Conservation (phyloP, 306 rosid genomes). For the Herpetospermum pedunculosum region DNA sequence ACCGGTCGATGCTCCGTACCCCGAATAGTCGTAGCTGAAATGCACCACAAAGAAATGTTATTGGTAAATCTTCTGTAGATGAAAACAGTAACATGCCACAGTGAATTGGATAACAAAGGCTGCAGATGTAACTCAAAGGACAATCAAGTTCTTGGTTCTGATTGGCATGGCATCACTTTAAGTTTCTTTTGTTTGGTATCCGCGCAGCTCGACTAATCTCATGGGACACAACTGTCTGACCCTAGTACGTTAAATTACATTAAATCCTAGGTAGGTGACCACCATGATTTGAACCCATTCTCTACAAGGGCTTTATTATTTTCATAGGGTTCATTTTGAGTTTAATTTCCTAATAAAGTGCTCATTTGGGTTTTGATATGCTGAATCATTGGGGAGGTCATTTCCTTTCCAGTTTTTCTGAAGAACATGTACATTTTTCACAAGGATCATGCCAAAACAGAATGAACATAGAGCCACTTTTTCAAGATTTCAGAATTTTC, state of each 20-base stretch:
- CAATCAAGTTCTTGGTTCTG: not conserved
- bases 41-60: slow-evolving; percentile 10
- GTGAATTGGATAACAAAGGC: not conserved
- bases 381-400: not conserved
- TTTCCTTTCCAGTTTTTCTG: not conserved
- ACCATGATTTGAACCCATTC: too few species aligned
- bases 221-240: too few species aligned
- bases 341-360: not conserved
- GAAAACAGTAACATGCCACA: not conserved
- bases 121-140: not conserved
- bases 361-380: not conserved
- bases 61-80: not conserved
- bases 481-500: slow-evolving; percentile 4
- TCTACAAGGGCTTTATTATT: too few species aligned
- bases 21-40: slow-evolving; percentile 96
- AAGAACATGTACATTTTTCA: not conserved
- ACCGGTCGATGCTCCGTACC: slow-evolving; percentile 89
- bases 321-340: too few species aligned
- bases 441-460: not conserved
- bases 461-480: not conserved
- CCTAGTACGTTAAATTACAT: too few species aligned
- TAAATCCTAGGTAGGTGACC: too few species aligned
- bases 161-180: not conserved
- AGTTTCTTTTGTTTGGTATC: too few species aligned
- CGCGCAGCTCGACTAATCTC: too few species aligned